Base-by-base conservation (phyloP, 768 basidiomycete species). In the Mrakia gelida region DNA sequence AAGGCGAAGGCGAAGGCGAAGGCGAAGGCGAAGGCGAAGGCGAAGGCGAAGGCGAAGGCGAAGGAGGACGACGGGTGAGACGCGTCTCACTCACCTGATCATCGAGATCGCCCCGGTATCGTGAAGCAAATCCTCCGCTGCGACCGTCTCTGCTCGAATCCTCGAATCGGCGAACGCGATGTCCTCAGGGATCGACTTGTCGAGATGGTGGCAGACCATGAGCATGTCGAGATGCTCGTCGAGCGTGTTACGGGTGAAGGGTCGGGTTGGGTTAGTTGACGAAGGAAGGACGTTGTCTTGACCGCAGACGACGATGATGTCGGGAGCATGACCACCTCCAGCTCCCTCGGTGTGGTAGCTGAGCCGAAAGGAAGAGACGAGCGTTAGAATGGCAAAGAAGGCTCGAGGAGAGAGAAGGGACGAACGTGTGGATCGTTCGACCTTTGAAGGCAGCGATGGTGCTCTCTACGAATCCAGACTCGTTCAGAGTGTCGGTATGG, bases 151-250 rank as follows among this genome's bases (percentile, higher is more conserved):
- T 3, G 90, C 94, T 52, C 97, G 90, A 81, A 99, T 98, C 52
- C 97, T 92, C 11, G 96, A 98, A 80, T 98, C 95, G 5, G 97
- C 96, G 81, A 99, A 99, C 1, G 92, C 89, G 61, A 98, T 87
- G 81, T 99, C 97, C 85, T 99, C 97, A 1, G 92, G 89, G 80
- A 96, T 94, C n/a, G 87, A 71, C 30, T 61, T n/a, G 75, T 97
- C 94, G 76, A 99, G 89, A 84, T 99, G 96, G 84, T 99, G 96
- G 84, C 95, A 97, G n/a, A 98, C 81, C 94, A 98, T 98, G 32
- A 98, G 87, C 97, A 98, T 99, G 82, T 98, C 97, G 23, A 97
- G 89, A 85, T 99, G 97, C 83, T 98, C 97, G 80, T 97, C 95
- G 10, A 98, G 87, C 0, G 97, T 99, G 83, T 98, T 98, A 45